phyloP scores from a whole-genome alignment of 805 yeast species.

The Cyberlindnera petersonii region DNA sequence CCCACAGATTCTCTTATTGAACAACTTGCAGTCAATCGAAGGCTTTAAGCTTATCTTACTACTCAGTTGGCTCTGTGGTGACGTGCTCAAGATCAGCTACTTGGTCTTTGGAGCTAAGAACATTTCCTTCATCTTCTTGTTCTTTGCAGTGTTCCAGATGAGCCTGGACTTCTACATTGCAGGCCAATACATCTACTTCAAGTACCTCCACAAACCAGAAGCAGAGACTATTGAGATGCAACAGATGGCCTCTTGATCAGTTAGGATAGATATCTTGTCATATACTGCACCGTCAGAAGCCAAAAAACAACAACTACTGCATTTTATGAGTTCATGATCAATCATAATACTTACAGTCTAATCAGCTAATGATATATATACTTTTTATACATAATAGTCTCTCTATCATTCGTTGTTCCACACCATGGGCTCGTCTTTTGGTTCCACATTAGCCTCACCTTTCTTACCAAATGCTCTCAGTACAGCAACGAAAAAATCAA shows the following conservation, averaged over 20 bases:
- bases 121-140: constrained; percentile 58
- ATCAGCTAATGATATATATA: background rate
- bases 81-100: constrained; percentile 70
- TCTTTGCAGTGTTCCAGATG: constrained; percentile 78
- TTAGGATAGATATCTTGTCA: constrained; percentile 1
- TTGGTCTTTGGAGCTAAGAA: constrained; percentile 72
- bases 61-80: constrained; percentile 88
- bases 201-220: constrained; percentile 31
- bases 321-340: background rate
- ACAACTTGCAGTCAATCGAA: constrained; percentile 62
- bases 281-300: background rate
- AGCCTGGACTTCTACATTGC: constrained; percentile 67
- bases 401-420: constrained; percentile 25
- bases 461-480: constrained; percentile 30
- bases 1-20: constrained; percentile 71
- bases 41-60: constrained; percentile 76
- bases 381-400: constrained; percentile 1
- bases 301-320: background rate
- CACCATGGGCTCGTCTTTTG: constrained; percentile 4
- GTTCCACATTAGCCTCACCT: constrained; percentile 20
- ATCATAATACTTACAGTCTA: background rate
- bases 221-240: constrained; percentile 15
- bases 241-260: constrained; percentile 3
- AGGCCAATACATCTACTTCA: constrained; percentile 66
- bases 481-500: constrained; percentile 19